Evolutionary conservation across 179 eudicot genomes (phyloP).

Genomic region (Corrigiola litoralis): DNA sequence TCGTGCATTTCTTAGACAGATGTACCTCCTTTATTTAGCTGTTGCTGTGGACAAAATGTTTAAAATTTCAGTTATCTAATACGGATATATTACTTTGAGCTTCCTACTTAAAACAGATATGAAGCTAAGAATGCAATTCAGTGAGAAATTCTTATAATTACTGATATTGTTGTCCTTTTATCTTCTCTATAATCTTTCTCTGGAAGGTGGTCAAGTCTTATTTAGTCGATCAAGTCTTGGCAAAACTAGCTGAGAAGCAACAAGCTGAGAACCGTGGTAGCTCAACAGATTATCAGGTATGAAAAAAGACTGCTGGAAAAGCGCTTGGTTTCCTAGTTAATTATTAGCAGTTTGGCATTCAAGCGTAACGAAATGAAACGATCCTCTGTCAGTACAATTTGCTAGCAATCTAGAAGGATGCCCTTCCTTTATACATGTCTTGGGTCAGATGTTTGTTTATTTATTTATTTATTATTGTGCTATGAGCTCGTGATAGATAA

Average conservation of each 20-base stretch:
- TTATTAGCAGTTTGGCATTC: background rate
- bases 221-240: conserved; percentile 24
- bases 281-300: conserved; percentile 34
- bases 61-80: background rate
- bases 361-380: background rate
- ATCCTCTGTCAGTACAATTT: background rate
- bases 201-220: conserved; percentile 26
- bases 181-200: background rate
- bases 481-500: background rate
- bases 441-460: background rate
- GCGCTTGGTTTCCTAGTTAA: background rate
- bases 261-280: conserved; percentile 27
- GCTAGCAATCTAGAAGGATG: background rate
- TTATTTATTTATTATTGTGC: background rate
- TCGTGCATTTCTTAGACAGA: background rate
- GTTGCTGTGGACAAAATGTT: background rate
- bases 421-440: background rate
- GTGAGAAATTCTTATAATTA: background rate
- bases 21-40: background rate
- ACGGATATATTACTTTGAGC: background rate
- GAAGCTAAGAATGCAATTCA: no score
- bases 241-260: conserved; percentile 27
- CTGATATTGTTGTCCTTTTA: background rate
- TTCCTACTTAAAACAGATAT: background rate
- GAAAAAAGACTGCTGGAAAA: background rate